Conservation (phyloP, 495 filamentous ascomycete genomes). For the Aspergillus coremiiformis region DNA sequence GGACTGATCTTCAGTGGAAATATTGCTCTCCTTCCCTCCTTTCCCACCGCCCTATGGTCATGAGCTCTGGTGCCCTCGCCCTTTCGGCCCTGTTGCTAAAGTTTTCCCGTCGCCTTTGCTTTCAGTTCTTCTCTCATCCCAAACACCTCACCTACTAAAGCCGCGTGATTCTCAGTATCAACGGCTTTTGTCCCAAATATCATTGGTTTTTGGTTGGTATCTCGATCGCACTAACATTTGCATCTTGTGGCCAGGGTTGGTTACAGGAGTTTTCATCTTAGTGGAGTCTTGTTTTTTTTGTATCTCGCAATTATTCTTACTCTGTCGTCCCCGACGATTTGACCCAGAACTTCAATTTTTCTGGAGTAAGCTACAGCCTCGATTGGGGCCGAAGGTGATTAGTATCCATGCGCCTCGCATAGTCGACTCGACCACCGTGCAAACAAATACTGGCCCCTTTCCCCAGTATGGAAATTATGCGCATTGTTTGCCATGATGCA, state of each 20-base stretch:
- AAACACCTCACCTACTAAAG: neutral
- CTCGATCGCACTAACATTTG: neutral
- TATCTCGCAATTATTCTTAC: neutral
- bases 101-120: neutral
- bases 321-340: neutral
- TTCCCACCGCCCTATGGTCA: conserved; percentile 14
- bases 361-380: neutral
- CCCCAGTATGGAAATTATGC: conserved; percentile 1
- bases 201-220: neutral
- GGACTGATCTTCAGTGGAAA: conserved; percentile 11
- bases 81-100: conserved; percentile 9
- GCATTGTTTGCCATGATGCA: neutral
- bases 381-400: neutral
- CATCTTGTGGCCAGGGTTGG: neutral
- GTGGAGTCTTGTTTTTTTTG: neutral
- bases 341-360: neutral
- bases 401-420: conserved; percentile 1
- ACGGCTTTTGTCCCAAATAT: neutral
- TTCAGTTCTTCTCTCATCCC: neutral
- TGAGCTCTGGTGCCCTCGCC: conserved; percentile 12
- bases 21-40: conserved; percentile 11
- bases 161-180: neutral
- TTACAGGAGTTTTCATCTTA: neutral
- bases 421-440: neutral
- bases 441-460: neutral